phyloP scores from a whole-genome alignment of 306 rosid species.

The Gynostemma pentaphyllum region DNA sequence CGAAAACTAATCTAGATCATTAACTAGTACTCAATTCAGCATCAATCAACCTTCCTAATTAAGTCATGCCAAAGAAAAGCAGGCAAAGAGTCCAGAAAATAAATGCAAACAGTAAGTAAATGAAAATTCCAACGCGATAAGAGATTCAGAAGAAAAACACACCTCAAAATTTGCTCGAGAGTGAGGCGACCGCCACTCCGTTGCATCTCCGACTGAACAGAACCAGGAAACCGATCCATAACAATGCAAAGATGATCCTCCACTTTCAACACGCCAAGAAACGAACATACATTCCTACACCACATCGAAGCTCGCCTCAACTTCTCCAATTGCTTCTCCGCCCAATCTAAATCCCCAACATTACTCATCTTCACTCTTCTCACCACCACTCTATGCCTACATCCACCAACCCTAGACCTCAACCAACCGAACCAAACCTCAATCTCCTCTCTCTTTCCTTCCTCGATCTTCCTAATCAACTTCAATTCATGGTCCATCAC shows the following conservation, averaged over 20 bases:
- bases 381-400: constrained; percentile 73
- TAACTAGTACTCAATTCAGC: too few relatives aligned
- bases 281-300: constrained; percentile 92
- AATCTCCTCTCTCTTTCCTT: constrained; percentile 57
- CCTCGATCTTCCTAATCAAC: constrained; percentile 64
- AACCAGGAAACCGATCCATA: constrained; percentile 73
- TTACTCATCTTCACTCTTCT: constrained; percentile 54
- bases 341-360: constrained; percentile 81
- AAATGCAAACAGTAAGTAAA: background rate
- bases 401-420: constrained; percentile 35
- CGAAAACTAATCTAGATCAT: background rate
- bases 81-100: background rate
- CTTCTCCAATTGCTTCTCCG: constrained; percentile 63
- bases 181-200: constrained; percentile 94
- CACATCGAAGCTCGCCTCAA: constrained; percentile 94
- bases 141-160: background rate
- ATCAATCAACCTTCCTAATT: too few relatives aligned
- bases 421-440: constrained; percentile 77
- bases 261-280: constrained; percentile 64
- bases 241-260: constrained; percentile 78
- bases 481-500: constrained; percentile 59
- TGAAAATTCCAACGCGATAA: background rate
- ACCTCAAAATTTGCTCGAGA: constrained; percentile 96
- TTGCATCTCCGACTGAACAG: constrained; percentile 94
- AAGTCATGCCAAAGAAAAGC: too few relatives aligned